Percentiles rank a stretch among this genome's conserved stretches.
These are phyloP conservation scores for Barnettozyma vustinii DNA, from an alignment of 805 yeast genomes.

Conservation along the genomic window DNA sequence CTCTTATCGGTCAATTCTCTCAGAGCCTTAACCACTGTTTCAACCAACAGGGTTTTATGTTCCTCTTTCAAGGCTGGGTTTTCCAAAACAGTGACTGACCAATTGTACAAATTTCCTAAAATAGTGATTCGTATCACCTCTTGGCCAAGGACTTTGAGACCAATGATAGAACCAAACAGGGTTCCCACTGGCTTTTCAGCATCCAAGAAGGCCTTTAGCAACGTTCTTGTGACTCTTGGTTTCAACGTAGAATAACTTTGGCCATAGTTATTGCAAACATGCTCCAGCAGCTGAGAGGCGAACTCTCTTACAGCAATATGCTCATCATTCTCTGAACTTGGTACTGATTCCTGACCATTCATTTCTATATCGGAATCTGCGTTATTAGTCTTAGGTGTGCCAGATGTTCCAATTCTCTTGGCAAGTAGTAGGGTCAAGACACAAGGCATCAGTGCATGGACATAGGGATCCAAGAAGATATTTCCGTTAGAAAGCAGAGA, in stretches of 20 bases:
- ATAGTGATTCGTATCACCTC: conserved; percentile 83
- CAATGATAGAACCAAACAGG: conserved; percentile 85
- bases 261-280: conserved; percentile 75
- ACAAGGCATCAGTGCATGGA: conserved; percentile 97
- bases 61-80: conserved; percentile 27
- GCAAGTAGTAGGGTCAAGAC: conserved; percentile 85
- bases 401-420: conserved; percentile 61
- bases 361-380: not conserved
- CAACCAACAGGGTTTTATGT: conserved; percentile 45
- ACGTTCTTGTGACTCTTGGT: conserved; percentile 90
- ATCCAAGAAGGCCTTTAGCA: conserved; percentile 85
- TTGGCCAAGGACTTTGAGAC: conserved; percentile 75
- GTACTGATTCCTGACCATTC: not conserved
- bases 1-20: conserved; percentile 37
- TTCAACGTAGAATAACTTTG: conserved; percentile 82
- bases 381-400: conserved; percentile 21
- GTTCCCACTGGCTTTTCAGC: conserved; percentile 81
- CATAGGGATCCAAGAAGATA: conserved; percentile 88
- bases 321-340: conserved; percentile 24
- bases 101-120: conserved; percentile 76
- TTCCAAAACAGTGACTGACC: conserved; percentile 61
- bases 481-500: conserved; percentile 80
- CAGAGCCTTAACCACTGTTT: conserved; percentile 51
- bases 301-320: conserved; percentile 69
- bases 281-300: conserved; percentile 77